These are phyloP conservation scores for Agapanthus africanus DNA, from an alignment of 106 monocot genomes.

Conservation along the genomic window DNA sequence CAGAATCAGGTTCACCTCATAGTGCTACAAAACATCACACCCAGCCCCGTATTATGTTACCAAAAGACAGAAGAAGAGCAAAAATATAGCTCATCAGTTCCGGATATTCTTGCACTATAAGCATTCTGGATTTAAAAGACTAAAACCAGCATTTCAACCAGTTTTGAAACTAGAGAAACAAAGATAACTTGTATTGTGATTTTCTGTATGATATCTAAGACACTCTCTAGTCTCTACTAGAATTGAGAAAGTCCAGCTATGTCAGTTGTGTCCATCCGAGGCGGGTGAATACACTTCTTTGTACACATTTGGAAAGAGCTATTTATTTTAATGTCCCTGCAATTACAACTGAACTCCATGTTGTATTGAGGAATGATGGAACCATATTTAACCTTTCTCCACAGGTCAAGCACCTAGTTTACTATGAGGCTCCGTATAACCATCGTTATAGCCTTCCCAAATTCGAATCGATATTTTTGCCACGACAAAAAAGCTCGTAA, in stretches of 20 bases:
- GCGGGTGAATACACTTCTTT: too few species aligned
- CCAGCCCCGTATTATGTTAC: background rate
- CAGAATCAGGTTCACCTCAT: background rate
- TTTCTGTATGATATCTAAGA: background rate
- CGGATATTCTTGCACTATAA: background rate
- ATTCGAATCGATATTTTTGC: background rate
- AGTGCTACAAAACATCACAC: background rate
- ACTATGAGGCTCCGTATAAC: background rate
- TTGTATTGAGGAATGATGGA: background rate
- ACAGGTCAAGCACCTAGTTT: background rate
- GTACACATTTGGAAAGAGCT: background rate
- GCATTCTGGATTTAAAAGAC: background rate
- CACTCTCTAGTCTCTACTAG: background rate
- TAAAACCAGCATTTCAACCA: background rate
- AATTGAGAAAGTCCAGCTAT: background rate
- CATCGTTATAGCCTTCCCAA: too few species aligned
- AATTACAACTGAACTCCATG: too few species aligned
- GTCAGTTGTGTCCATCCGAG: background rate
- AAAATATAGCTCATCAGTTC: background rate
- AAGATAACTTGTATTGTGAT: background rate
- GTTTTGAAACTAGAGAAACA: background rate
- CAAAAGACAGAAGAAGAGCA: background rate
- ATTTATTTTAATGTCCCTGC: background rate
- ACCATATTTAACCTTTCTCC: background rate
- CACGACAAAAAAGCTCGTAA: too few species aligned